Evolutionary conservation across 257 asterid species (phyloP).

Genomic region (Eucommia ulmoides): DNA sequence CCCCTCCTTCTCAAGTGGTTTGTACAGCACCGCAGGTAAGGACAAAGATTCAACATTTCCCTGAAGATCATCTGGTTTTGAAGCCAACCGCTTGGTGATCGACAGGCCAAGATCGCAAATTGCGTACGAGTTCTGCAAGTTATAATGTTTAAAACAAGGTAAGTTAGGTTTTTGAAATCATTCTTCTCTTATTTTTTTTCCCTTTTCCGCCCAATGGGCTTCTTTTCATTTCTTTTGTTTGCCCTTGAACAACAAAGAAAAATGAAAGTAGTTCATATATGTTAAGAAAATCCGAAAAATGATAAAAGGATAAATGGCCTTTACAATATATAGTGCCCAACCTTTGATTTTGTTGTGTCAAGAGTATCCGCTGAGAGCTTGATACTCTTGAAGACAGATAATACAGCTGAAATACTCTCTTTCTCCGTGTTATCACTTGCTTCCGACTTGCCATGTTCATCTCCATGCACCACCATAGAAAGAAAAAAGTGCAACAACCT

Average conservation of each 20-base stretch:
- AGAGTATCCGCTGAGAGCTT: constrained; percentile 69
- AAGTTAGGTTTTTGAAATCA: background rate
- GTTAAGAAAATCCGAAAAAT: constrained; percentile 3
- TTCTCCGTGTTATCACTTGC: constrained; percentile 44
- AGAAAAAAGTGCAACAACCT: constrained; percentile 77
- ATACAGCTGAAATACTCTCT: constrained; percentile 47
- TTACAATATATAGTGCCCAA: constrained; percentile 17
- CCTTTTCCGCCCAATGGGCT: background rate
- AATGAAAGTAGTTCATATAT: background rate
- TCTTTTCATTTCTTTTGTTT: background rate
- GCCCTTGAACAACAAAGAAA: background rate
- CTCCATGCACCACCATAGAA: constrained; percentile 79
- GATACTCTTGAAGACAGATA: constrained; percentile 53
- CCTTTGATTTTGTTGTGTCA: constrained; percentile 72
- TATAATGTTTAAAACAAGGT: constrained; percentile 1
- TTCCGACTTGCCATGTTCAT: constrained; percentile 65
- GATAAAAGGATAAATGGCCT: constrained; percentile 5
- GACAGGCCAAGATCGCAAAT: constrained; percentile 77
- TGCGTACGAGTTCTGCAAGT: constrained; percentile 64
- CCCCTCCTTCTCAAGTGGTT: constrained; percentile 45
- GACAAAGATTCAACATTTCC: constrained; percentile 41
- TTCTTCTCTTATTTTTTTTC: background rate
- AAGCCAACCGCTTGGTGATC: constrained; percentile 46
- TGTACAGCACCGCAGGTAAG: constrained; percentile 53
- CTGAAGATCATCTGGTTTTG: constrained; percentile 41